A percentile compares a stretch with the other conserved stretches of the same genome.
phyloP scores from a whole-genome alignment of 2,329 filamentous ascomycete genomes.

The Arthrinium puccinioides region DNA sequence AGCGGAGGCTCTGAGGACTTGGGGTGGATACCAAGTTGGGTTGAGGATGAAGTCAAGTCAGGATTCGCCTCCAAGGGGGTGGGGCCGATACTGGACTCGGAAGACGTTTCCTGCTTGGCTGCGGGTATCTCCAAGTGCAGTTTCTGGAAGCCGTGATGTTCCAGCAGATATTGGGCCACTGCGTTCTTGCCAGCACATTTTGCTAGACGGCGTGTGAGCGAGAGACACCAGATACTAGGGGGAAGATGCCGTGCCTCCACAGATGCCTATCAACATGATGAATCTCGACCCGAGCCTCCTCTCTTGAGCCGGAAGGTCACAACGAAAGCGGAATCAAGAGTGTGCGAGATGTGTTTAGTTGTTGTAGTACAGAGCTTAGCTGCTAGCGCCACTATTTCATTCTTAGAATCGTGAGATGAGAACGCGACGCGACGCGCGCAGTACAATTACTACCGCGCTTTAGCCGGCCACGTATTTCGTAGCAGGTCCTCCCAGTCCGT shows the following conservation, averaged over 20 bases:
- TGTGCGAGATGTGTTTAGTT: too few relatives aligned
- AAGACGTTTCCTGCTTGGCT: neutral
- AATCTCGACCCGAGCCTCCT: too few relatives aligned
- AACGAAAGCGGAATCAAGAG: too few relatives aligned
- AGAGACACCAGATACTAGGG: too few relatives aligned
- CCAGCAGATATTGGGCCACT: conserved; percentile 79
- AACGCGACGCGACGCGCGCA: too few relatives aligned
- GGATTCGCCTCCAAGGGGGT: neutral
- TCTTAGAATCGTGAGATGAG: too few relatives aligned
- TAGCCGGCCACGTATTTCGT: too few relatives aligned
- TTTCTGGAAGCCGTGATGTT: conserved; percentile 73
- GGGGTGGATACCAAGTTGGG: neutral
- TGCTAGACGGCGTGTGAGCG: conserved; percentile 39
- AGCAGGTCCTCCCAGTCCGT: too few relatives aligned
- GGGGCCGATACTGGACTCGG: neutral
- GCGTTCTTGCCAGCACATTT: conserved; percentile 91
- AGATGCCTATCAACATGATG: conserved; percentile 42
- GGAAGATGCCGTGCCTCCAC: conserved; percentile 30
- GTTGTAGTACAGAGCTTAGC: too few relatives aligned
- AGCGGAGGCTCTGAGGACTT: conserved; percentile 8
- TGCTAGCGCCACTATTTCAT: too few relatives aligned
- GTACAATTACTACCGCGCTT: conserved; percentile 3
- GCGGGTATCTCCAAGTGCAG: conserved; percentile 47
- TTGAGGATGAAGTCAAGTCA: neutral
- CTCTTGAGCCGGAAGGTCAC: too few relatives aligned